phyloP scores from a whole-genome alignment of 345 rosid genomes.

The Garcia nutans region DNA sequence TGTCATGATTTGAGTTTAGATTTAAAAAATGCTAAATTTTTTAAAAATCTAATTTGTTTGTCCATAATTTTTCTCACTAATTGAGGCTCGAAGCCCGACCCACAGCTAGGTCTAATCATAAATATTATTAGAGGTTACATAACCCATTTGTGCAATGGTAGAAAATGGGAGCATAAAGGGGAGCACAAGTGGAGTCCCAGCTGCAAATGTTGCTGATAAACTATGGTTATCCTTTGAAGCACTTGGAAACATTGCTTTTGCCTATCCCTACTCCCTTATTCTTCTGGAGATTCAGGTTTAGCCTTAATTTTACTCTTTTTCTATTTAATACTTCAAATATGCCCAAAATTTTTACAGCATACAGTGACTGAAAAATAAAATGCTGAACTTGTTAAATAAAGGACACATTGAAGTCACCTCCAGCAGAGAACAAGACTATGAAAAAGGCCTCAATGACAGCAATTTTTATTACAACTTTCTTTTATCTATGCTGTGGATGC shows the following conservation, averaged over 20 bases:
- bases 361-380: background rate
- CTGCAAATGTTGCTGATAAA: conserved; percentile 35
- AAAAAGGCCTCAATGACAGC: conserved; percentile 33
- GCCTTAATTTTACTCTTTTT: background rate
- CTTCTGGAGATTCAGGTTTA: conserved; percentile 65
- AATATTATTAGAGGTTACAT: too few species aligned
- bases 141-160: background rate
- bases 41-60: too few species aligned
- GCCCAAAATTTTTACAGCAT: background rate
- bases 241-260: conserved; percentile 61
- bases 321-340: background rate
- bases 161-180: conserved; percentile 47
- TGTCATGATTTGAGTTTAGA: too few species aligned
- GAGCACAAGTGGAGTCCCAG: conserved; percentile 47
- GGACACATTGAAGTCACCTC: conserved; percentile 45
- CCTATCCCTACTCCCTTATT: conserved; percentile 56
- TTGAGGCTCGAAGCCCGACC: too few species aligned
- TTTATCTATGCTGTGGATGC: conserved; percentile 43
- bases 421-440: conserved; percentile 41
- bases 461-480: conserved; percentile 32
- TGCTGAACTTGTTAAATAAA: conserved; percentile 7
- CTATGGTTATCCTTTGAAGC: conserved; percentile 51
- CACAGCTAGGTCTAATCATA: too few species aligned
- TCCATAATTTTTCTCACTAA: too few species aligned
- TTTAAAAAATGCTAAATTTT: too few species aligned